Evolutionary conservation across 1,284 basidiomycete species (phyloP).

Genomic region (Jaminaea rosea): DNA sequence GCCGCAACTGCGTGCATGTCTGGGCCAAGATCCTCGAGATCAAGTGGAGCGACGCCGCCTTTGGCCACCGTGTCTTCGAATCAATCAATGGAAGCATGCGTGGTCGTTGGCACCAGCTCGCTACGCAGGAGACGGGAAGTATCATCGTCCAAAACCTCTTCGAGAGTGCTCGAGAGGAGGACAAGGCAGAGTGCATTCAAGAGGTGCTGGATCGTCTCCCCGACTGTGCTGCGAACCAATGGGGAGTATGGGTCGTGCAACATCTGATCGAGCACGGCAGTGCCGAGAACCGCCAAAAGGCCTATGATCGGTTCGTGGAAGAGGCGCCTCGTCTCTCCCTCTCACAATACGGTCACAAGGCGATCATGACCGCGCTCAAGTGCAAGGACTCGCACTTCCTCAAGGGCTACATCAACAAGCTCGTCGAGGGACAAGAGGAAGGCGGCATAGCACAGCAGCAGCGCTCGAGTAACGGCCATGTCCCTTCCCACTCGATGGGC

Average conservation of each 20-base stretch:
- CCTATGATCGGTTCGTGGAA: constrained; percentile 19
- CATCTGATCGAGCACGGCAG: constrained; percentile 41
- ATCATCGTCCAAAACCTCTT: constrained; percentile 40
- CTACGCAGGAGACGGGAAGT: constrained; percentile 35
- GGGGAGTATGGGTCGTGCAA: constrained; percentile 45
- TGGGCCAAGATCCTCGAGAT: constrained; percentile 31
- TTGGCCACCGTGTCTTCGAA: constrained; percentile 23
- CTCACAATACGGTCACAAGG: constrained; percentile 41
- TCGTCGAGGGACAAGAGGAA: constrained; percentile 15
- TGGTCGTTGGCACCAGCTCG: constrained; percentile 28
- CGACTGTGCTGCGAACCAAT: constrained; percentile 36
- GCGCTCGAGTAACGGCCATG: neutral
- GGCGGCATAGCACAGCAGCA: neutral
- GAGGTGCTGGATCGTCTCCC: constrained; percentile 32
- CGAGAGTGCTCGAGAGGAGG: constrained; percentile 25
- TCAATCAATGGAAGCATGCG: constrained; percentile 27
- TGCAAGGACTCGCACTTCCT: constrained; percentile 20
- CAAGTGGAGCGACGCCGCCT: constrained; percentile 18
- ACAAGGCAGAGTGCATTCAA: constrained; percentile 29
- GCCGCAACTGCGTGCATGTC: constrained; percentile 34
- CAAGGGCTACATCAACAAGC: constrained; percentile 20
- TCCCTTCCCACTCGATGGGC: neutral
- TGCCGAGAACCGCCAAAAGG: constrained; percentile 16
- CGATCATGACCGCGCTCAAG: constrained; percentile 41
- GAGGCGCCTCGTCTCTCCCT: constrained; percentile 25